Evolutionary conservation across 495 filamentous ascomycete species (phyloP).

Genomic region (Lindgomyces ingoldianus): DNA sequence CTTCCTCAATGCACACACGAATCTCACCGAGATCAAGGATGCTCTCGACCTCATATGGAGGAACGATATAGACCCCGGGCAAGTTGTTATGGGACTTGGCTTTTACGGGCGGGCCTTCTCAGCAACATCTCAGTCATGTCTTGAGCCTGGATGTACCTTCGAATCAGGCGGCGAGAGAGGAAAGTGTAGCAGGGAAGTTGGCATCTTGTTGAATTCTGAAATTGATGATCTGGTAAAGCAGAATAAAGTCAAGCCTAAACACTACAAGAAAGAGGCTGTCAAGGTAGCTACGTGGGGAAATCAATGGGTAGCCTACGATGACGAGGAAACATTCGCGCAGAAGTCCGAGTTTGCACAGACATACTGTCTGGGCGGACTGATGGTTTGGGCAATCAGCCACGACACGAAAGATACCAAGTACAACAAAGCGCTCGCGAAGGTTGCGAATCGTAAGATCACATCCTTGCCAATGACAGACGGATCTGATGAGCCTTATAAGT

Average conservation of each 20-base stretch:
- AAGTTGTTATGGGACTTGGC: background rate
- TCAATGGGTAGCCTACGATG: background rate
- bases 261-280: background rate
- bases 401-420: too few relatives aligned
- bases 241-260: background rate
- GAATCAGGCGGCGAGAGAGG: background rate
- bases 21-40: background rate
- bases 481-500: too few relatives aligned
- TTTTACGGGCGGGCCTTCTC: background rate
- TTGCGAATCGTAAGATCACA: too few relatives aligned
- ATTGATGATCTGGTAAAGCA: background rate
- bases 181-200: background rate
- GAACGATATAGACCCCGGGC: background rate
- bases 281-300: background rate
- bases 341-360: constrained; percentile 8
- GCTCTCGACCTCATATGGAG: background rate
- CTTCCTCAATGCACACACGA: background rate
- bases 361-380: background rate
- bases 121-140: background rate
- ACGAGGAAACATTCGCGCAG: background rate
- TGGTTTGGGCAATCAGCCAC: too few relatives aligned
- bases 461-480: too few relatives aligned
- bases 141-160: background rate
- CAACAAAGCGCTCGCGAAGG: too few relatives aligned
- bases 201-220: background rate